Conservation (phyloP, 2,329 filamentous ascomycete genomes). For the Pestalotiopsis sp. region DNA sequence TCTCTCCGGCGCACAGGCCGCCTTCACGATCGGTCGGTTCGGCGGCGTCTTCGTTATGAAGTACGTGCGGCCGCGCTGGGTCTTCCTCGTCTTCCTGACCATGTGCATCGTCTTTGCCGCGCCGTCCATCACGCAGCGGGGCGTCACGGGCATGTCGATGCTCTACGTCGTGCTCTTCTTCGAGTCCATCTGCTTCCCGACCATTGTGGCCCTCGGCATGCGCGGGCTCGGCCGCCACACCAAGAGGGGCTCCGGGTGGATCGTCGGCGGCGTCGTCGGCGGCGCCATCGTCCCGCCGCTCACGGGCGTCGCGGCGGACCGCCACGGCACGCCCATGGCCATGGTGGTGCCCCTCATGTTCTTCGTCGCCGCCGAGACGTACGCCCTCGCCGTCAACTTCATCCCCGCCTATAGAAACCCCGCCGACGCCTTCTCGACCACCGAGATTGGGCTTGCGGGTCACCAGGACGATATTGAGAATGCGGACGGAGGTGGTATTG, state of each 20-base stretch:
- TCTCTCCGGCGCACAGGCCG: constrained; percentile 74
- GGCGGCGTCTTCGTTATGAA: constrained; percentile 69
- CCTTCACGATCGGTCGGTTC: constrained; percentile 75
- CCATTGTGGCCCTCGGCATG: constrained; percentile 78
- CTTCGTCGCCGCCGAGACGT: constrained; percentile 58
- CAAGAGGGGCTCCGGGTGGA: constrained; percentile 74
- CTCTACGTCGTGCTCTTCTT: constrained; percentile 76
- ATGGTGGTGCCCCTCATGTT: constrained; percentile 70
- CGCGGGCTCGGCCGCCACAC: constrained; percentile 75
- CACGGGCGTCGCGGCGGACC: constrained; percentile 69
- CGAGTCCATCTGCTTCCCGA: constrained; percentile 80
- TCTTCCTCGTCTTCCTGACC: constrained; percentile 69
- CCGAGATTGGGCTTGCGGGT: constrained; percentile 42
- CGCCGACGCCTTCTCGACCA: constrained; percentile 58
- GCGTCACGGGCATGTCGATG: constrained; percentile 58
- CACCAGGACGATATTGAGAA: constrained; percentile 22
- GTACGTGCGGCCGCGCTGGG: constrained; percentile 64
- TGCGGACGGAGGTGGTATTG: constrained; percentile 14
- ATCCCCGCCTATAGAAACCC: constrained; percentile 64
- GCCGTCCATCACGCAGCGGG: constrained; percentile 48
- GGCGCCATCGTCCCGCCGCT: constrained; percentile 76
- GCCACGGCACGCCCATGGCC: constrained; percentile 59
- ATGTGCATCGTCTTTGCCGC: constrained; percentile 65
- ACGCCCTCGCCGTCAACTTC: constrained; percentile 67
- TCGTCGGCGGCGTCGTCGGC: constrained; percentile 71